Base-by-base conservation (phyloP, 164 flowering plant genomes). In the Magnolia sinica region DNA sequence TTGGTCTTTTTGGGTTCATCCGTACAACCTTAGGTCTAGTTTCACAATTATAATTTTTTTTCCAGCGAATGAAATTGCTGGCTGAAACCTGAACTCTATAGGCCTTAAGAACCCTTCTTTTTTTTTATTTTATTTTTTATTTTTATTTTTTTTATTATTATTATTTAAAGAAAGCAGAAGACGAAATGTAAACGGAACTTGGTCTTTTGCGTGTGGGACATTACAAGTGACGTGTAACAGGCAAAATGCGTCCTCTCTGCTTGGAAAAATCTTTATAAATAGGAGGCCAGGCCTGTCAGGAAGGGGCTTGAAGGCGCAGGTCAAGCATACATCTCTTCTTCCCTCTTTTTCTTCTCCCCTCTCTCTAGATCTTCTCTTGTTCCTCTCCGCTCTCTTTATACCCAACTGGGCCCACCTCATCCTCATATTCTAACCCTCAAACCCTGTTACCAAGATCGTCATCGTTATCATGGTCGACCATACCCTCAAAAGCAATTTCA, bases 391-490 rank as follows among this genome's bases (percentile, higher is more conserved):
- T 10, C 18, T 55, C 18, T 10, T 1, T 55, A 9, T 55, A 9
- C 11, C 59, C 11, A 55, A 55, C 59, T 7, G 61, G 2, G 13
- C 61, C 18, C 61, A 10, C 61, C 13, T 55, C 61, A 55, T 55
- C 45, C 61, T 10, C 61, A 55, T 10, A 10, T 16, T 10, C 61
- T 16, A 55, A 55, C 61, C 61, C 18, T 16, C 50, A 1, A 64
- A 18, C 67, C 67, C 67, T 18, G 5, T 8, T 19, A 49, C 50
- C 50, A 11, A 8, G 9, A 9, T 29, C 23, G 2, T 29, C 68
- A 9, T 29, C 29, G 37, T 65, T 82, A 74, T 77, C 79, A 55
- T 55, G 61, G 61, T 55, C 61, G 61, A 55, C 16, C 18, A 10
- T 16, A 16, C 18, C 61, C 61, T 10, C 18, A 55, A 55, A 55